A percentile compares a stretch with the other conserved stretches of the same genome.
These are phyloP conservation scores for Nakazawaea holstii DNA, from an alignment of 805 yeast species.

Conservation along the genomic window DNA sequence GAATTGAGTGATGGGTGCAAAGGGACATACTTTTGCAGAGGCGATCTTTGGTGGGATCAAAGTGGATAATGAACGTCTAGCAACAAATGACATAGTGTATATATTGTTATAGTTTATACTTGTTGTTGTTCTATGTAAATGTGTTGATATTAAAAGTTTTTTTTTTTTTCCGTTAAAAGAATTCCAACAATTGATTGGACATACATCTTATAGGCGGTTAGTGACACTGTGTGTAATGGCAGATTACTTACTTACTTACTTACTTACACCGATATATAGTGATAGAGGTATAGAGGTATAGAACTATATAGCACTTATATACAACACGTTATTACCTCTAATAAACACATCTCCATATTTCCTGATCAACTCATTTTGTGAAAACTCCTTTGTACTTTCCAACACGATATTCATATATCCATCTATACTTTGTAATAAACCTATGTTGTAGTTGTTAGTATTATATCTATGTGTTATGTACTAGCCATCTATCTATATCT, in stretches of 20 bases:
- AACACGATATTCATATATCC: slow-evolving; percentile 95
- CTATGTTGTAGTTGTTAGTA: slow-evolving; percentile 14
- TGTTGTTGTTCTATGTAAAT: background rate
- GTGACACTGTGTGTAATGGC: too few species aligned
- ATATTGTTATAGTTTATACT: slow-evolving; percentile 5
- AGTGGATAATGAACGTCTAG: slow-evolving; percentile 91
- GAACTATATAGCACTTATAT: slow-evolving; percentile 5
- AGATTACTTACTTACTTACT: too few species aligned
- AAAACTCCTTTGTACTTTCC: slow-evolving; percentile 66
- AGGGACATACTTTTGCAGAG: slow-evolving; percentile 75
- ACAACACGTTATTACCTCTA: slow-evolving; percentile 72
- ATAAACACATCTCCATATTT: slow-evolving; percentile 75
- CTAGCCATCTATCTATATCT: too few species aligned
- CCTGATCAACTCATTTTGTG: slow-evolving; percentile 42
- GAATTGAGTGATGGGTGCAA: slow-evolving; percentile 16
- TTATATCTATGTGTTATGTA: background rate
- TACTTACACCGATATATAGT: background rate
- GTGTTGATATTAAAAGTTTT: background rate
- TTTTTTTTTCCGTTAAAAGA: background rate
- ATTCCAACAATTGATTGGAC: too few species aligned
- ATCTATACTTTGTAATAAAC: slow-evolving; percentile 79
- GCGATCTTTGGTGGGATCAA: slow-evolving; percentile 99
- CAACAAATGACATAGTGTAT: slow-evolving; percentile 66
- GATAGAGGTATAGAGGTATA: background rate
- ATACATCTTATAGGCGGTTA: too few species aligned